phyloP scores from a whole-genome alignment of 2,329 filamentous ascomycete genomes.

The Aspergillus udagawae region DNA sequence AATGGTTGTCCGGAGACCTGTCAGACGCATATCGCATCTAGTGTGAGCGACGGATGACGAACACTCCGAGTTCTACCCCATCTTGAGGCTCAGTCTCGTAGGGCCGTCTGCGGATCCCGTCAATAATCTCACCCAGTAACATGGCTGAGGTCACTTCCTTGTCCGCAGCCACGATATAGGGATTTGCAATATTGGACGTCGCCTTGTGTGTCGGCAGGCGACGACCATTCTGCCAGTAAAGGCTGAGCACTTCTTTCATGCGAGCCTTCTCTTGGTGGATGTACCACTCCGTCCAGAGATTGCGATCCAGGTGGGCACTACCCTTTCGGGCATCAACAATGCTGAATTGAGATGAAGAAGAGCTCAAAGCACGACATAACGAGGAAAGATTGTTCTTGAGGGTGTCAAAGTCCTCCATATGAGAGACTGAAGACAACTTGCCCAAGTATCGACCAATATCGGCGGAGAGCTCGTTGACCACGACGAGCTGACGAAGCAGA shows the following conservation, averaged over 20 bases:
- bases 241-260: constrained; percentile 48
- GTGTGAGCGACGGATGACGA: constrained; percentile 45
- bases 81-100: constrained; percentile 45
- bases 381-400: constrained; percentile 41
- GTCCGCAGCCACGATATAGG: constrained; percentile 26
- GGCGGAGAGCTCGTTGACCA: constrained; percentile 56
- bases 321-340: constrained; percentile 51
- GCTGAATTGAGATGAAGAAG: constrained; percentile 36
- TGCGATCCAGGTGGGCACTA: constrained; percentile 48
- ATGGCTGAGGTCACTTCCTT: constrained; percentile 51
- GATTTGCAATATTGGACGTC: constrained; percentile 19
- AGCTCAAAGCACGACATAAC: constrained; percentile 39
- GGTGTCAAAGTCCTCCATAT: constrained; percentile 53
- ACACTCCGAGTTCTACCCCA: constrained; percentile 46
- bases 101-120: constrained; percentile 52
- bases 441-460: constrained; percentile 54
- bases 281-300: constrained; percentile 62
- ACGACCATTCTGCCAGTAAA: constrained; percentile 40
- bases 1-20: neutral
- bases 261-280: constrained; percentile 60
- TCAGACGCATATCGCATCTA: constrained; percentile 10
- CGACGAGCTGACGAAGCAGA: constrained; percentile 54
- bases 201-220: constrained; percentile 29
- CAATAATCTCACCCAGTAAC: constrained; percentile 56
- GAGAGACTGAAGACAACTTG: constrained; percentile 50